phyloP scores from a whole-genome alignment of 2,329 filamentous ascomycete genomes.

The Botrytis deweyae region DNA sequence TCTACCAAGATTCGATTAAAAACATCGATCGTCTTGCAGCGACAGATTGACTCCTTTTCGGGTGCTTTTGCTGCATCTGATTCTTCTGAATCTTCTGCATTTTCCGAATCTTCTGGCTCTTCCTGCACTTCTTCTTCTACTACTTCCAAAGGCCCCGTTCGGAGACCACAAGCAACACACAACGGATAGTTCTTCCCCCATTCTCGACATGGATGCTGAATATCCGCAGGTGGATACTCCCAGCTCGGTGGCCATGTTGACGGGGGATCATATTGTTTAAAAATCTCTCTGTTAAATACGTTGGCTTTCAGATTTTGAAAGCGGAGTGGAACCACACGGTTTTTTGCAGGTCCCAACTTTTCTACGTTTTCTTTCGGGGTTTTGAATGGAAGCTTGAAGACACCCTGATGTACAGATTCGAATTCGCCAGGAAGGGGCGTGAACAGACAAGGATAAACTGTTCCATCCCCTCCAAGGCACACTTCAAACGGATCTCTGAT shows the following conservation, averaged over 20 bases:
- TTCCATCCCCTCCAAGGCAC: slow-evolving; percentile 4
- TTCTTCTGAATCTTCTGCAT: not conserved
- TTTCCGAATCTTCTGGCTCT: not conserved
- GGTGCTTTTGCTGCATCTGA: not conserved
- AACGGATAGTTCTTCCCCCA: slow-evolving; percentile 13
- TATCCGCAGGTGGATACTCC: slow-evolving; percentile 16
- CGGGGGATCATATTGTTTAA: not conserved
- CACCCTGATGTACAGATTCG: not conserved
- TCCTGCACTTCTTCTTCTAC: not conserved
- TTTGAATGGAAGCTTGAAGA: not conserved
- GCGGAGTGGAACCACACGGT: not conserved
- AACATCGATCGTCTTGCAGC: not conserved
- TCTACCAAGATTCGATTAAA: slow-evolving; percentile 1
- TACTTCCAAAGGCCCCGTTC: not conserved
- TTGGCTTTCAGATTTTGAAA: slow-evolving; percentile 1
- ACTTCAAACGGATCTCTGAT: slow-evolving; percentile 15
- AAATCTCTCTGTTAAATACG: slow-evolving; percentile 1
- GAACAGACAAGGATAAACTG: not conserved
- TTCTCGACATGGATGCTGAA: slow-evolving; percentile 16
- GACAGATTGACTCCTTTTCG: not conserved
- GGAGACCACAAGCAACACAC: slow-evolving; percentile 12
- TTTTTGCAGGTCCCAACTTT: not conserved
- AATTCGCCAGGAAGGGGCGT: not conserved
- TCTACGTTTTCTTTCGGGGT: not conserved
- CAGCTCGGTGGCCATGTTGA: slow-evolving; percentile 4